Conservation (phyloP, 441 rosid genomes). For the Brassica balearica region DNA sequence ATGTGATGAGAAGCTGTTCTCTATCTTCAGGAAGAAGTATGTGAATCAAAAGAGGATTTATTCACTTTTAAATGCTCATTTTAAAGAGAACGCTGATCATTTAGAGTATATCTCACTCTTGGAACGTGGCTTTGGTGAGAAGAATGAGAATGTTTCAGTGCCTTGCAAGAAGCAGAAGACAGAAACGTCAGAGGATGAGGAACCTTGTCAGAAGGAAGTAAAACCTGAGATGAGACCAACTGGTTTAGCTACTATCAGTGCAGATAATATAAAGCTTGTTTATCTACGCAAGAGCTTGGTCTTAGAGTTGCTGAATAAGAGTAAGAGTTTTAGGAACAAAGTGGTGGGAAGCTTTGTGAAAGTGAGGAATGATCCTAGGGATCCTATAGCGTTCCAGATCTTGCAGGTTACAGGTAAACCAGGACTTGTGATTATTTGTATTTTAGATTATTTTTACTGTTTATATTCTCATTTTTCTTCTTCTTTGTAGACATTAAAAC, state of each 20-base stretch:
- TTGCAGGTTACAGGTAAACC: slow-evolving; percentile 62
- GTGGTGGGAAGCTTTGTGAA: slow-evolving; percentile 71
- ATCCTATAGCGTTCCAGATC: slow-evolving; percentile 47
- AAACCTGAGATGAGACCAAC: slow-evolving; percentile 38
- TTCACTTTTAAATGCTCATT: slow-evolving; percentile 32
- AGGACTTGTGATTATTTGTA: neutral
- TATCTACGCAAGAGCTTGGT: slow-evolving; percentile 44
- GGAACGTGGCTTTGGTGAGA: slow-evolving; percentile 34
- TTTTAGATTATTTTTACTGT: neutral
- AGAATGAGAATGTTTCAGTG: slow-evolving; percentile 13
- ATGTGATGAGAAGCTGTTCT: slow-evolving; percentile 44
- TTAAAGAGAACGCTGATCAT: slow-evolving; percentile 40
- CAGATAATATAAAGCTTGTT: slow-evolving; percentile 41
- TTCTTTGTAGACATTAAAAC: slow-evolving; percentile 30
- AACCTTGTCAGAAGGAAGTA: slow-evolving; percentile 15
- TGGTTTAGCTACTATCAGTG: slow-evolving; percentile 32
- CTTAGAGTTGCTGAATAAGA: slow-evolving; percentile 31
- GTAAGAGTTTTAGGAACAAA: slow-evolving; percentile 51
- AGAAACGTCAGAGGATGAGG: slow-evolving; percentile 16
- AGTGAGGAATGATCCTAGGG: slow-evolving; percentile 55
- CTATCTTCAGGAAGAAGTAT: slow-evolving; percentile 44
- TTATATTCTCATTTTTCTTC: neutral
- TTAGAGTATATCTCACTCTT: slow-evolving; percentile 15
- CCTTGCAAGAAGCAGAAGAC: slow-evolving; percentile 42
- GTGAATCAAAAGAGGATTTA: slow-evolving; percentile 32